A percentile compares a stretch with the other conserved stretches of the same genome.
phyloP scores from a whole-genome alignment of 805 yeast species.

The Kockiozyma suomiensis region DNA sequence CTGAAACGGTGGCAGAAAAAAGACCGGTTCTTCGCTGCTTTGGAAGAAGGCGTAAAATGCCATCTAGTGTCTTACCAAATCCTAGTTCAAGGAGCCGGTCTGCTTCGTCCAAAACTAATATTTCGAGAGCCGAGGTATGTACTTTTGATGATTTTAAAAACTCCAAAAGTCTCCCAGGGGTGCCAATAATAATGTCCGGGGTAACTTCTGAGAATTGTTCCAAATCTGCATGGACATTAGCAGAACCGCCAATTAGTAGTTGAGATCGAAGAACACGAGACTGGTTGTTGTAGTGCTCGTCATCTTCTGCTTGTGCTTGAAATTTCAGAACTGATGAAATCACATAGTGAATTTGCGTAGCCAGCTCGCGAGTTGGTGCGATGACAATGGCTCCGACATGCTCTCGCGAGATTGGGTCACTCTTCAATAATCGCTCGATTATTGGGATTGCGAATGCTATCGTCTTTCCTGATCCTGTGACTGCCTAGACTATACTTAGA shows the following conservation, averaged over 20 bases:
- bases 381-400: constrained; percentile 71
- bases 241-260: constrained; percentile 47
- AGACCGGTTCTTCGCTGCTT: constrained; percentile 91
- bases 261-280: constrained; percentile 45
- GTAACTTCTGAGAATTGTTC: constrained; percentile 53
- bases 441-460: constrained; percentile 86
- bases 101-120: constrained; percentile 87
- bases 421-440: constrained; percentile 55
- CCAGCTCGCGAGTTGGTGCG: constrained; percentile 66
- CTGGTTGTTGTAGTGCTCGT: background rate
- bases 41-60: constrained; percentile 71
- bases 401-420: constrained; percentile 50
- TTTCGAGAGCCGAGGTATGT: constrained; percentile 64
- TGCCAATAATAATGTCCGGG: constrained; percentile 83
- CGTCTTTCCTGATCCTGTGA: constrained; percentile 98
- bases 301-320: constrained; percentile 25
- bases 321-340: constrained; percentile 60
- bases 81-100: constrained; percentile 82
- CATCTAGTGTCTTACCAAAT: constrained; percentile 67
- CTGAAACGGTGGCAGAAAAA: constrained; percentile 88
- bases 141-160: constrained; percentile 62
- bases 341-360: constrained; percentile 62
- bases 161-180: constrained; percentile 88
- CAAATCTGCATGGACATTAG: constrained; percentile 65
- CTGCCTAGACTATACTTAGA: constrained; percentile 53